Conservation (phyloP, 176 grass and related monocot species). For the Zizania latifolia region DNA sequence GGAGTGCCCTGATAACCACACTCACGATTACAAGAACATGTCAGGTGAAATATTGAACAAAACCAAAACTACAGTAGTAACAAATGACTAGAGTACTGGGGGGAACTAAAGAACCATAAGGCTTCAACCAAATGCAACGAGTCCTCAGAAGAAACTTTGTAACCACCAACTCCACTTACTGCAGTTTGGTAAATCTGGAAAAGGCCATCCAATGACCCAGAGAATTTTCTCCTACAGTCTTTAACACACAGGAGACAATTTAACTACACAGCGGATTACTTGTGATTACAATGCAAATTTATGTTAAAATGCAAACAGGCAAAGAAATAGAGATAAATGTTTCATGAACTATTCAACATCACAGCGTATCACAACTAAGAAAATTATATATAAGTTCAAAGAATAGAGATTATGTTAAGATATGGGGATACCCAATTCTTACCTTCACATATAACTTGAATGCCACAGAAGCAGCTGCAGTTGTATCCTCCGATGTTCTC, state of each 20-base stretch:
- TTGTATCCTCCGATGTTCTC: constrained; percentile 78
- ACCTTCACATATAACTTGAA: constrained; percentile 99
- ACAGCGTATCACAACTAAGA: constrained; percentile 3
- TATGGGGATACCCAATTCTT: constrained; percentile 19
- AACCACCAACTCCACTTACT: constrained; percentile 91
- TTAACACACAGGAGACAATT: constrained; percentile 22
- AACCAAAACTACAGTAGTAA: constrained; percentile 11
- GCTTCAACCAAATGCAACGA: constrained; percentile 98
- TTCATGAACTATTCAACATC: background rate
- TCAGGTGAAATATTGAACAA: constrained; percentile 6
- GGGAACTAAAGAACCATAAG: constrained; percentile 58
- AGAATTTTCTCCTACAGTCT: constrained; percentile 89
- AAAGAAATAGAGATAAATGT: background rate
- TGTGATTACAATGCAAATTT: background rate
- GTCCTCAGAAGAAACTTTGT: constrained; percentile 97
- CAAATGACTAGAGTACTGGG: constrained; percentile 4
- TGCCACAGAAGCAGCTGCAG: constrained; percentile 78
- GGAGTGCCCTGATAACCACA: constrained; percentile 70
- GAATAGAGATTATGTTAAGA: background rate
- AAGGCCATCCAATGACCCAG: constrained; percentile 80
- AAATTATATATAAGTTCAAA: background rate
- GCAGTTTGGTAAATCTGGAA: constrained; percentile 96
- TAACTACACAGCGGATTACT: background rate
- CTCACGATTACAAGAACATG: constrained; percentile 37
- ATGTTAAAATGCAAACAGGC: background rate